Percentiles rank a stretch among this genome's conserved stretches.
Evolutionary conservation across 2,329 filamentous ascomycete genomes (phyloP).

Genomic region (Verticillium alfalfae): DNA sequence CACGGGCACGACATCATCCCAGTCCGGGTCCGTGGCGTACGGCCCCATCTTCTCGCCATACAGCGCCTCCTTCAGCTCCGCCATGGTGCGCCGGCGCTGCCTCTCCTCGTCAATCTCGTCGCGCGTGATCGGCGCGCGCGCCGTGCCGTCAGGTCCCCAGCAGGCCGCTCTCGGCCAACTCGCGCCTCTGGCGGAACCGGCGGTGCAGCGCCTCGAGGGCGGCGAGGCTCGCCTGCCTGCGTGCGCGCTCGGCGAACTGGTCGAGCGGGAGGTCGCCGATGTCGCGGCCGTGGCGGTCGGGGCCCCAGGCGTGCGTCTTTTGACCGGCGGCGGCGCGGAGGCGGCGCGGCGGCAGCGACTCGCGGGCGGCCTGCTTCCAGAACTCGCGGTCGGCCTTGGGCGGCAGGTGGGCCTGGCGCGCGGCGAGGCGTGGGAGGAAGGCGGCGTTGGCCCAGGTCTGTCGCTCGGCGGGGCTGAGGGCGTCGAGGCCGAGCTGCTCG

Average conservation of each 20-base stretch:
- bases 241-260: conserved; percentile 36
- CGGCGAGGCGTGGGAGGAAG: conserved; percentile 35
- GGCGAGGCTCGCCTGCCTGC: conserved; percentile 35
- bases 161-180: conserved; percentile 17
- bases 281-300: conserved; percentile 42
- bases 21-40: conserved; percentile 65
- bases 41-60: conserved; percentile 43
- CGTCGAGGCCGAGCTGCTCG: conserved; percentile 36
- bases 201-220: conserved; percentile 36
- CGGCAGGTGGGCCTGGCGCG: conserved; percentile 25
- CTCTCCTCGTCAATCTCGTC: conserved; percentile 42
- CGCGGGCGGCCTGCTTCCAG: conserved; percentile 51
- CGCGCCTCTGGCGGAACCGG: conserved; percentile 34
- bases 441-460: conserved; percentile 42
- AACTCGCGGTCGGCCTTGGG: conserved; percentile 50
- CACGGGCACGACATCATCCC: conserved; percentile 81
- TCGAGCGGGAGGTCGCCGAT: conserved; percentile 40
- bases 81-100: conserved; percentile 43
- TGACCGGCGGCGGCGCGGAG: conserved; percentile 15
- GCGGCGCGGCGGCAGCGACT: conserved; percentile 41
- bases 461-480: conserved; percentile 40
- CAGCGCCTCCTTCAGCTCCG: conserved; percentile 41
- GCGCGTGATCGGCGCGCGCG: conserved; percentile 18
- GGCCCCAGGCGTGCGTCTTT: conserved; percentile 38
- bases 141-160: conserved; percentile 7